These are phyloP conservation scores for Saccharum officinarum DNA, from an alignment of 176 grass and related monocot species.

Conservation along the genomic window DNA sequence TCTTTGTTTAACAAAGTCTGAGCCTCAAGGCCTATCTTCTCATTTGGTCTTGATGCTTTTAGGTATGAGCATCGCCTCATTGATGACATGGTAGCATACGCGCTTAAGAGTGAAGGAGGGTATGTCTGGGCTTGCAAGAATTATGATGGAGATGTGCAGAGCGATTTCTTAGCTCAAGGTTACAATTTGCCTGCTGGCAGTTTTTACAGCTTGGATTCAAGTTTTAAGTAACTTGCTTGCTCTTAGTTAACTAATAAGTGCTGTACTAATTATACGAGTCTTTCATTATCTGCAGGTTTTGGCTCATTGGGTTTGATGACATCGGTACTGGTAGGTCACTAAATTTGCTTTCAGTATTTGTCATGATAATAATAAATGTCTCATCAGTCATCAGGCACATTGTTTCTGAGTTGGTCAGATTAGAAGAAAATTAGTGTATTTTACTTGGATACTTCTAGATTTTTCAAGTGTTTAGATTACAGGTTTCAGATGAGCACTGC, in stretches of 20 bases:
- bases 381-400: neutral
- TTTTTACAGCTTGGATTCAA: neutral
- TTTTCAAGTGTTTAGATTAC: neutral
- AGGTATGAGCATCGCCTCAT: conserved; percentile 98
- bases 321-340: conserved; percentile 27
- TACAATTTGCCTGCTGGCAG: neutral
- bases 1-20: neutral
- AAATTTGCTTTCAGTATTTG: neutral
- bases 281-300: conserved; percentile 10
- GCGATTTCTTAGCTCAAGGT: conserved; percentile 93
- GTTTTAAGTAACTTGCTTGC: neutral
- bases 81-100: conserved; percentile 99
- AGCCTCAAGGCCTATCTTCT: neutral
- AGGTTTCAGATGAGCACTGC: neutral
- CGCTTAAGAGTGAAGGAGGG: conserved; percentile 90
- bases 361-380: neutral
- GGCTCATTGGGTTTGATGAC: conserved; percentile 35
- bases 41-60: neutral
- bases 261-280: neutral
- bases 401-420: neutral
- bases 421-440: neutral
- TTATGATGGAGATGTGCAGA: conserved; percentile 96
- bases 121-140: conserved; percentile 99
- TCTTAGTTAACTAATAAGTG: neutral
- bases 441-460: neutral